Percentiles rank a stretch among this genome's conserved stretches.
These are phyloP conservation scores for Yarrowia sp. DNA, from an alignment of 805 yeast genomes.

Conservation along the genomic window DNA sequence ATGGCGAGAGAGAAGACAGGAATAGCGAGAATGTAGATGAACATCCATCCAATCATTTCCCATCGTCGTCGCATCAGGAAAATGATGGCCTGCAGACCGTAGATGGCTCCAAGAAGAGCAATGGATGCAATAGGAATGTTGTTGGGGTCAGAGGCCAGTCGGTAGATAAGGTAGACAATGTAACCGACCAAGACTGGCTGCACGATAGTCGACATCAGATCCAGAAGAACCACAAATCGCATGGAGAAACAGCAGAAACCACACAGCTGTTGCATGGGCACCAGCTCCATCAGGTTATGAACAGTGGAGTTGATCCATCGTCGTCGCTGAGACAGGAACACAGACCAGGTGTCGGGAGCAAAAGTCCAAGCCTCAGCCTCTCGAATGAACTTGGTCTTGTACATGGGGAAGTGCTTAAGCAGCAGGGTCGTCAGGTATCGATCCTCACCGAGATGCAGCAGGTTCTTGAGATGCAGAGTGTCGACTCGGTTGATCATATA, in stretches of 20 bases:
- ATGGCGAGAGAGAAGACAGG: conserved; percentile 66
- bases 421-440: conserved; percentile 63
- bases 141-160: conserved; percentile 55
- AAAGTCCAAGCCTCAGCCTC: conserved; percentile 66
- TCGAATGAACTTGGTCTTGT: conserved; percentile 62
- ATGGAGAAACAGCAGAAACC: conserved; percentile 71
- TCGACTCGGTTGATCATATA: conserved; percentile 63
- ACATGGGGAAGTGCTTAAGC: conserved; percentile 62
- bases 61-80: conserved; percentile 57
- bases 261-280: conserved; percentile 64
- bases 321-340: conserved; percentile 68
- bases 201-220: conserved; percentile 64
- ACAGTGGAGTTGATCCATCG: conserved; percentile 74
- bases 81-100: conserved; percentile 64
- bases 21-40: conserved; percentile 62
- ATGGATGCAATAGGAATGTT: conserved; percentile 65
- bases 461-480: conserved; percentile 65
- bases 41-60: conserved; percentile 62
- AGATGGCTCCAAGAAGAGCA: conserved; percentile 60
- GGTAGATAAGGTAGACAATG: conserved; percentile 59
- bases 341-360: conserved; percentile 65
- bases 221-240: conserved; percentile 65
- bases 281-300: conserved; percentile 66
- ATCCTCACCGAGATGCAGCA: conserved; percentile 68
- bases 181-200: conserved; percentile 65